Base-by-base conservation (phyloP, 2,329 filamentous ascomycete species). In the Diplodia sapinea region DNA sequence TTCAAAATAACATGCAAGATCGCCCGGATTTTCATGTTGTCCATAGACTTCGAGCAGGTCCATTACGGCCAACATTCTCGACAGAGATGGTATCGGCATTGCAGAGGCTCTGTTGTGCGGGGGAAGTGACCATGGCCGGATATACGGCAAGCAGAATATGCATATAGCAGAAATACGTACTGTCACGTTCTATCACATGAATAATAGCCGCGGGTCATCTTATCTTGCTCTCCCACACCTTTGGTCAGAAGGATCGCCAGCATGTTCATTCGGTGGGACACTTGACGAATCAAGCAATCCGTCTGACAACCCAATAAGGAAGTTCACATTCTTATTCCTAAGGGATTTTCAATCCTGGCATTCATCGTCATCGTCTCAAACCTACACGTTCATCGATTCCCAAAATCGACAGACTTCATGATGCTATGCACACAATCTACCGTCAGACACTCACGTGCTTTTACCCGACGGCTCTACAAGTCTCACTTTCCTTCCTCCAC, bases 401-500 rank as follows among this genome's bases (percentile, higher is more conserved):
- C 17, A n/a, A 20, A 8, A 20, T 47, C 43, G 17, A 47, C 43
- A 47, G n/a, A 47, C 43, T n/a, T 47, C 43, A 7, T 47, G 11
- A n/a, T 47, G 8, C n/a, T 47, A 8, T 47, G n/a, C 3, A 47
- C 17, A n/a, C 17, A n/a, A 9, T 47, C 13, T 23, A 47, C 13
- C 15, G 15, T 31, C 31, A n/a, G 11, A 50, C 8, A n/a, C 43
- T 55, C 51, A 65, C 7, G 63, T 65, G 31, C 63, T 65, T 40
- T 33, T 65, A 6, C 63, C 63, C 4, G 63, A 33, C 6, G 70
- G 69, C 52, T 69, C 72, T 9, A 78, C 69, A 20, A 79, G 71
- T 51, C 77, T 72, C 3, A 78, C 76, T 43, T 74, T 72, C 66
- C 72, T 74, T 13, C 71, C 69, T 17, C 76, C 72, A 4, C 73